phyloP scores from a whole-genome alignment of 2,329 filamentous ascomycete genomes.

The Fusarium torreyae region DNA sequence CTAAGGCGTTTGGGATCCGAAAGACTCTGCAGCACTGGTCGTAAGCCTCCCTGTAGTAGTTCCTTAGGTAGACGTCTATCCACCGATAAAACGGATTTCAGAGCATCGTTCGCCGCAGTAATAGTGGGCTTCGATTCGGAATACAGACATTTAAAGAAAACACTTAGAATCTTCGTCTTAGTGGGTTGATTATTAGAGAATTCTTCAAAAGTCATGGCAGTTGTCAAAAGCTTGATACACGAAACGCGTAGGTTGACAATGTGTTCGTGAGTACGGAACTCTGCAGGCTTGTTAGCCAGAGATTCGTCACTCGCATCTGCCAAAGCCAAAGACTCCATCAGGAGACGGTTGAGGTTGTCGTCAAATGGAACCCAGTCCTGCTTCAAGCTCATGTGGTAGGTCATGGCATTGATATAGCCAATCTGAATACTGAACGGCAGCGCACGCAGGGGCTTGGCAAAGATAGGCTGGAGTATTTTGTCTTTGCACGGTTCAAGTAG shows the following conservation, averaged over 20 bases:
- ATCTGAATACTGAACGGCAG: constrained; percentile 96
- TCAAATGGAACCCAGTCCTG: constrained; percentile 92
- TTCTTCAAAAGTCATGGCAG: constrained; percentile 92
- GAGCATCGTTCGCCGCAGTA: constrained; percentile 90
- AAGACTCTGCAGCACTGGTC: constrained; percentile 95
- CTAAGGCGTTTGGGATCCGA: constrained; percentile 93
- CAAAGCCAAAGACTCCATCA: constrained; percentile 93
- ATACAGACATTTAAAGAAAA: constrained; percentile 98
- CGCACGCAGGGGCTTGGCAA: constrained; percentile 92
- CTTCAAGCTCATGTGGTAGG: constrained; percentile 92
- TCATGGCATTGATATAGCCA: constrained; percentile 97
- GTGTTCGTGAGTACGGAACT: constrained; percentile 95
- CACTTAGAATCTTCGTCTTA: constrained; percentile 83
- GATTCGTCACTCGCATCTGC: constrained; percentile 96
- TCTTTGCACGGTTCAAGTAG: constrained; percentile 92
- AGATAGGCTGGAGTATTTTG: constrained; percentile 89
- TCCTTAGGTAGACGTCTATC: constrained; percentile 96
- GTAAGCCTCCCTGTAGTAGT: constrained; percentile 90
- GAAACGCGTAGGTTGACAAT: constrained; percentile 94
- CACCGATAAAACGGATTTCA: constrained; percentile 89
- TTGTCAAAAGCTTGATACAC: constrained; percentile 92
- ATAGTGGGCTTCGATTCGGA: constrained; percentile 93
- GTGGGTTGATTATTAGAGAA: constrained; percentile 79
- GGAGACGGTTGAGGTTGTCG: constrained; percentile 87
- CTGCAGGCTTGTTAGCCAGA: constrained; percentile 90